Percentiles rank a stretch among this genome's conserved stretches.
These are phyloP conservation scores for Entrophospora sp. DNA, from an alignment of 192 early-diverging fungal genomes.

Conservation along the genomic window DNA sequence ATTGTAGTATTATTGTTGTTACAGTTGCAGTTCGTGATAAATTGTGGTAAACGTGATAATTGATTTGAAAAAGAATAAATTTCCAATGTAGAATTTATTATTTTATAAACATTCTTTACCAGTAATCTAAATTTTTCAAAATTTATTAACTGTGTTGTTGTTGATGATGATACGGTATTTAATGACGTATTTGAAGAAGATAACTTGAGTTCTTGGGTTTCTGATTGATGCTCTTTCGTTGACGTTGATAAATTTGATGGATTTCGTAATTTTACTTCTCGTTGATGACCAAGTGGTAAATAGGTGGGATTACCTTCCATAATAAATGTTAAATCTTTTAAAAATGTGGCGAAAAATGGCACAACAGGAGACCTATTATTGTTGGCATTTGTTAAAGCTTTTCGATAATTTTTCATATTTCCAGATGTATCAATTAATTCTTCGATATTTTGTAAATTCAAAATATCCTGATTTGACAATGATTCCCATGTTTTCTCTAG, in stretches of 20 bases:
- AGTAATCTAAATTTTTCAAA: conserved; percentile 42
- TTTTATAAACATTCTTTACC: conserved; percentile 29
- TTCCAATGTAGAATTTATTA: background rate
- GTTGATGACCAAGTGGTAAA: conserved; percentile 16
- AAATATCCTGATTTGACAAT: conserved; percentile 36
- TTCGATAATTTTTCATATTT: conserved; percentile 61
- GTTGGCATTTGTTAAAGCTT: conserved; percentile 38
- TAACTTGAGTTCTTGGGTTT: background rate
- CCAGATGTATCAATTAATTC: conserved; percentile 47
- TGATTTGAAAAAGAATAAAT: conserved; percentile 4
- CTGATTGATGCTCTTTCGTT: background rate
- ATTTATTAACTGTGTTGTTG: conserved; percentile 24
- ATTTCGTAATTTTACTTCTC: background rate
- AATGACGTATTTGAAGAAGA: background rate
- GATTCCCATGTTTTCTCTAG: conserved; percentile 50
- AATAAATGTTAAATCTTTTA: conserved; percentile 69
- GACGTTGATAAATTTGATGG: background rate
- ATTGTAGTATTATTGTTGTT: background rate
- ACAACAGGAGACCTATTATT: conserved; percentile 39
- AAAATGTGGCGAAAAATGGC: conserved; percentile 54
- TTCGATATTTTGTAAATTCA: conserved; percentile 42
- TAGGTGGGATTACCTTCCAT: conserved; percentile 59
- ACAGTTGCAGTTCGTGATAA: too few relatives aligned
- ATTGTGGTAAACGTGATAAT: background rate
- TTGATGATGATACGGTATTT: background rate